Base-by-base conservation (phyloP, 2,329 filamentous ascomycete species). In the Trichoderma sp. region DNA sequence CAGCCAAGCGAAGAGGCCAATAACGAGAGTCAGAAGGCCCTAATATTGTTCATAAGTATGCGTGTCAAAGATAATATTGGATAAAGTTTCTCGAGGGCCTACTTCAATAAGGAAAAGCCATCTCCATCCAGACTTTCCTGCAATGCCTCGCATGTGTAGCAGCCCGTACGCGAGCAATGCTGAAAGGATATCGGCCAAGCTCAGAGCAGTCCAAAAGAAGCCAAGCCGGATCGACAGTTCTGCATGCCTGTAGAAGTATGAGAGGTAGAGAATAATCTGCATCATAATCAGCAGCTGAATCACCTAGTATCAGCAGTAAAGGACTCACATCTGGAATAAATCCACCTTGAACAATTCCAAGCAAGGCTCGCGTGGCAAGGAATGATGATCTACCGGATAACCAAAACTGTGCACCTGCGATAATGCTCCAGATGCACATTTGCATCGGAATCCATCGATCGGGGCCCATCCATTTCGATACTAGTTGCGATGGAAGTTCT, bases 221-320 rank as follows among this genome's bases (percentile, higher is more conserved):
- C 75, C 87, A 21, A 94, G 79, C 1, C 91, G 85, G 13, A 86
- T 84, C 0, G 91, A 90, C 0, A 94, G 81, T 76, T 94, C 91
- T 64, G 84, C 84, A 0, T 87, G 87, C 56, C 87, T 93, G 80
- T 93, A 94, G 78, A 90, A 94, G 77, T 94, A 94, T 4, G 87
- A 89, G 5, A 93, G 81, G 77, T 90, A 93, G 0, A 91, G 80
- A 10, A 69, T 65, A 24, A 72, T 46, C 65, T 67, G 18, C 4
- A 8, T 8, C 32, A 54, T 64, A 16, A 76, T 55, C 39, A 71
- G 13, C 14, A 52, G 5, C 67, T 14, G n/a, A 4, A 34, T 13
- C 37, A 1, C 3, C 13, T 16, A 3, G 34, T 16, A n/a, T 1
- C 4, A 3, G 3, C 16, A 1, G 1, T 26, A 26, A 26, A 3